Evolutionary conservation across 2,329 filamentous ascomycete genomes (phyloP).

Genomic region (Ophidiomyces ophidiicola): DNA sequence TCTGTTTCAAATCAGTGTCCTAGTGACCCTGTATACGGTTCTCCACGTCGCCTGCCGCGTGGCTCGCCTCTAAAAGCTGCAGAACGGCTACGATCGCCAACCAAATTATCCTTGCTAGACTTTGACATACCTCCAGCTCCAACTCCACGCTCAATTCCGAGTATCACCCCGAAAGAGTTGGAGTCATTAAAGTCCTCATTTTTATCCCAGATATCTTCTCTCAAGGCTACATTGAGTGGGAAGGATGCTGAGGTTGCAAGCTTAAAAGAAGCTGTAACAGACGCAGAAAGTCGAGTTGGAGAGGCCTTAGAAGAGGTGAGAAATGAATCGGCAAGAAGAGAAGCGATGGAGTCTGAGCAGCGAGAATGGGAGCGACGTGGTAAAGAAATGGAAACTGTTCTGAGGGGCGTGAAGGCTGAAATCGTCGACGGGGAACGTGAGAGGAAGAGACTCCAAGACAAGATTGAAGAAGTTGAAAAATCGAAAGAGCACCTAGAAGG

Average conservation of each 20-base stretch:
- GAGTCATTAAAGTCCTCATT: conserved; percentile 86
- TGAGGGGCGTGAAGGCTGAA: conserved; percentile 70
- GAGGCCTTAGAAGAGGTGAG: conserved; percentile 72
- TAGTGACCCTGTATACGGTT: conserved; percentile 27
- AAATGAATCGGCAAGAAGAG: conserved; percentile 59
- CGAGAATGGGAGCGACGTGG: conserved; percentile 74
- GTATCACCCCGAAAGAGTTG: conserved; percentile 79
- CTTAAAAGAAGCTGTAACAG: conserved; percentile 72
- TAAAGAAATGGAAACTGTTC: conserved; percentile 70
- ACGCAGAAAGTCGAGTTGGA: conserved; percentile 85
- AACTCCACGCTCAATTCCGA: conserved; percentile 81
- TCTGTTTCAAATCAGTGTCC: conserved; percentile 34
- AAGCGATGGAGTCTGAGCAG: conserved; percentile 62
- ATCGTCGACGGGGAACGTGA: conserved; percentile 68
- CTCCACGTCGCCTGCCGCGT: conserved; percentile 24
- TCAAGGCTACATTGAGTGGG: conserved; percentile 80
- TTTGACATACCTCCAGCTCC: conserved; percentile 90
- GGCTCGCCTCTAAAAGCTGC: conserved; percentile 34
- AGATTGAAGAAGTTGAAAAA: conserved; percentile 65
- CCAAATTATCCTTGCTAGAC: conserved; percentile 62
- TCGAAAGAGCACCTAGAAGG: conserved; percentile 35
- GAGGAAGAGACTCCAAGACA: conserved; percentile 62
- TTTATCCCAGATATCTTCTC: conserved; percentile 83
- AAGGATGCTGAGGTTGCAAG: conserved; percentile 85
- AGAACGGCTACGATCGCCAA: conserved; percentile 28